These are phyloP conservation scores for Oidium heveae DNA, from an alignment of 2,329 filamentous ascomycete species.

Conservation along the genomic window DNA sequence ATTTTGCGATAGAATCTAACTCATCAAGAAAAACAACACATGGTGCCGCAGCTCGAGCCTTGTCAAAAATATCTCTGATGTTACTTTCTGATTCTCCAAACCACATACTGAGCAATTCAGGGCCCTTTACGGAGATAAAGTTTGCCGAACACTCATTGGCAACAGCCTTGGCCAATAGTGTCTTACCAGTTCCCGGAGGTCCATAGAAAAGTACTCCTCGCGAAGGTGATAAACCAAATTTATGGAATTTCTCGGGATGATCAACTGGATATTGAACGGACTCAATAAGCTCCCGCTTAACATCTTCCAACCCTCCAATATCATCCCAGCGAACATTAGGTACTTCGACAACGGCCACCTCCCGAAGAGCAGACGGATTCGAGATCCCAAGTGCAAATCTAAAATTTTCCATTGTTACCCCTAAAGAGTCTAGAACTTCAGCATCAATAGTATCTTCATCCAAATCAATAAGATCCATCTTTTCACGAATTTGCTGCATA, in stretches of 20 bases:
- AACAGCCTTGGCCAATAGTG: constrained; percentile 86
- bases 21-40: constrained; percentile 98
- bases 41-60: constrained; percentile 63
- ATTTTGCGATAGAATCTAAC: constrained; percentile 97
- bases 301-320: constrained; percentile 89
- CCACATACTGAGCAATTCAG: constrained; percentile 90
- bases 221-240: constrained; percentile 54
- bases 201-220: constrained; percentile 89
- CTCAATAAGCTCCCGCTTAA: constrained; percentile 99
- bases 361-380: constrained; percentile 93
- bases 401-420: constrained; percentile 99
- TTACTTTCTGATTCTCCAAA: constrained; percentile 89
- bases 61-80: constrained; percentile 72
- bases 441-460: constrained; percentile 98
- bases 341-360: constrained; percentile 96
- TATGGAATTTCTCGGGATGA: constrained; percentile 49
- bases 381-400: constrained; percentile 91
- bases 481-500: constrained; percentile 66
- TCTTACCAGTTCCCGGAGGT: constrained; percentile 90
- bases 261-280: constrained; percentile 93
- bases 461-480: constrained; percentile 98
- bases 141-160: constrained; percentile 90
- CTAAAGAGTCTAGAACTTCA: constrained; percentile 90
- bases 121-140: constrained; percentile 94
- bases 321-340: constrained; percentile 99